These are phyloP conservation scores for Canna indica DNA, from an alignment of 176 grass and related monocot species.

Conservation along the genomic window DNA sequence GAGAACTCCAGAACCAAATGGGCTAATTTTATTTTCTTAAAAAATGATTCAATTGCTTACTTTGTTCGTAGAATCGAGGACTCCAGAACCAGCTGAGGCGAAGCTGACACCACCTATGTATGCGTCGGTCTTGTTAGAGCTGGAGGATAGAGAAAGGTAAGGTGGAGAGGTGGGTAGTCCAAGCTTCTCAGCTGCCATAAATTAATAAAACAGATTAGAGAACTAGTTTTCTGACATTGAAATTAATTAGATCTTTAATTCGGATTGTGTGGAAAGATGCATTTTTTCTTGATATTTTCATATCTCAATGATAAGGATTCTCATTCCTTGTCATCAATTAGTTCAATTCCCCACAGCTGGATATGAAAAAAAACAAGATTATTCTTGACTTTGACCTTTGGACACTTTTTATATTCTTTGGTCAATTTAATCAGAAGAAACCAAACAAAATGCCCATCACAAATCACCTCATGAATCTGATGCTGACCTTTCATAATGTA, in stretches of 20 bases:
- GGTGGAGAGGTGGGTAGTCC: constrained; percentile 42
- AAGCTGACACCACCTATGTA: constrained; percentile 67
- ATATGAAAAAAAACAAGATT: background rate
- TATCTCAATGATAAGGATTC: too few relatives aligned
- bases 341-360: too few relatives aligned
- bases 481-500: too few relatives aligned
- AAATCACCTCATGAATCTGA: background rate
- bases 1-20: too few relatives aligned
- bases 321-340: background rate
- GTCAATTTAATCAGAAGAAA: background rate
- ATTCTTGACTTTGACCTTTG: background rate
- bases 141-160: constrained; percentile 47
- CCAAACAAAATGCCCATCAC: background rate
- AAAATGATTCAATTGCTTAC: constrained; percentile 9
- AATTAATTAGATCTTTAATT: too few relatives aligned
- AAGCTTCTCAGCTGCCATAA: constrained; percentile 46
- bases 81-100: constrained; percentile 66
- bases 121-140: constrained; percentile 31
- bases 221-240: too few relatives aligned
- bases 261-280: too few relatives aligned
- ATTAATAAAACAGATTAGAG: too few relatives aligned
- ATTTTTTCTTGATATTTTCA: too few relatives aligned
- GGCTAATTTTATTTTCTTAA: too few relatives aligned
- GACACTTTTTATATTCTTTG: background rate
- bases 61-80: constrained; percentile 54